Evolutionary conservation across 768 basidiomycete species (phyloP), one percentile per base, ranked within the genome.

Genomic region (Trametes sanguinea): DNA sequence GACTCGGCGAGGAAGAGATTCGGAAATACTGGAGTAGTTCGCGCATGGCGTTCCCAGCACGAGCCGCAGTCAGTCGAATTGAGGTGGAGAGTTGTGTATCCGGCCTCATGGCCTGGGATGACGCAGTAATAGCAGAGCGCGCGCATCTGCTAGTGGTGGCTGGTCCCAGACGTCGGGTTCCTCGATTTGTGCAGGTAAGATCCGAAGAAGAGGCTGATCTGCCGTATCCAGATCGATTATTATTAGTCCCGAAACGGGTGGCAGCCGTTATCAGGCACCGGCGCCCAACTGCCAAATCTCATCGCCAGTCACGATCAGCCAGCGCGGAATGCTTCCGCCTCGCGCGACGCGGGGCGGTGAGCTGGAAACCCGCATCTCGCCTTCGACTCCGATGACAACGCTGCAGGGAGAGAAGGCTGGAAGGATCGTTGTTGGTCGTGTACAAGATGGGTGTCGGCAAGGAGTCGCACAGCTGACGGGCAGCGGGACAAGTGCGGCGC

Each of bases 141-240:
- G 53, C 53, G 61, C 54, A 45, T 62, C 54, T 27, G 57, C 6
- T 2, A 22, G 22, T 37, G 35, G 35, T 37, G 6, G 50, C 7
- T 50, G 50, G 57, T 48, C 47, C 56, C 56, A 57, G 56, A 43
- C 48, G 57, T 43, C 39, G 13, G 60, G 60, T 44, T 40, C 53
- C 57, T 57, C 57, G 57, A 51, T 56, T 39, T 32, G 57, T 50
- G 47, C 50, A 57, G 57, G 63, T 48, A 40, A 64, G 63, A 64
- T 56, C 63, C 63, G 58, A 52, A 57, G 58, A 57, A 61, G 65
- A 33, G 66, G 60, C 45, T 61, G 66, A 67, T 67, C 66, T 67
- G 53, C 60, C 61, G 56, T 46, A 67, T 60, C 60, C 52, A 64
- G 61, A 67, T 61, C 57, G 64, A 59, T 52, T 63, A 51, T 58